A percentile compares a stretch with the other conserved stretches of the same genome.
Evolutionary conservation across 164 flowering plant species (phyloP).

Genomic region (Buxus sempervirens): DNA sequence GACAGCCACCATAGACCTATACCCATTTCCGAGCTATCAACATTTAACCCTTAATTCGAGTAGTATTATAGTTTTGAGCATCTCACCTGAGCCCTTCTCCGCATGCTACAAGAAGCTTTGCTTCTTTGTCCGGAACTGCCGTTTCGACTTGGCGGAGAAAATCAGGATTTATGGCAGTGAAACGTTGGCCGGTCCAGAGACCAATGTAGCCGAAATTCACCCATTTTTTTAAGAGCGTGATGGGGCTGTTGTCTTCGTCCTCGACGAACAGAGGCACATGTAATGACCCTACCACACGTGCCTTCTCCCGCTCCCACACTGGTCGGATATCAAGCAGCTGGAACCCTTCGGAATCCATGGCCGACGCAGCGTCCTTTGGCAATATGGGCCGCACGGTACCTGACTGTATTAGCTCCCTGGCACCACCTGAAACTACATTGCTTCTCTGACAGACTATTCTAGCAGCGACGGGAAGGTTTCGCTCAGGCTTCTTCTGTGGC

Average conservation of each 20-base stretch:
- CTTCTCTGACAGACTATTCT: slow-evolving; percentile 3
- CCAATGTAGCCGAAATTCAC: slow-evolving; percentile 96
- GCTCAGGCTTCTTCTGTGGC: slow-evolving; percentile 12
- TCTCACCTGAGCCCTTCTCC: slow-evolving; percentile 88
- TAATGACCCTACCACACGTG: slow-evolving; percentile 66
- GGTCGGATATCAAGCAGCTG: slow-evolving; percentile 77
- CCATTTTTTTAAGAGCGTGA: slow-evolving; percentile 86
- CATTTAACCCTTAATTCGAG: neutral
- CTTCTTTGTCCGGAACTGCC: slow-evolving; percentile 60
- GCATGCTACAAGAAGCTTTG: slow-evolving; percentile 76
- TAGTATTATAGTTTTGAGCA: too few relatives aligned
- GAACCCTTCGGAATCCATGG: slow-evolving; percentile 46
- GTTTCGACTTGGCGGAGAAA: slow-evolving; percentile 51
- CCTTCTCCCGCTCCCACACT: slow-evolving; percentile 84
- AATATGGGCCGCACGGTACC: slow-evolving; percentile 48
- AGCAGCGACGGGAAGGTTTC: slow-evolving; percentile 1
- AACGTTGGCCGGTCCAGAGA: slow-evolving; percentile 80
- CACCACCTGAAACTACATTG: slow-evolving; percentile 34
- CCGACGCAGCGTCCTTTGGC: slow-evolving; percentile 52
- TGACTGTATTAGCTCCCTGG: slow-evolving; percentile 50
- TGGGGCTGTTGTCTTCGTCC: slow-evolving; percentile 58
- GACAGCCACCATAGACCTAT: slow-evolving; percentile 70
- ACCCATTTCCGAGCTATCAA: neutral
- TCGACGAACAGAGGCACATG: slow-evolving; percentile 80
- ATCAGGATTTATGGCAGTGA: slow-evolving; percentile 58